phyloP scores from a whole-genome alignment of 164 flowering plant genomes.

The Euptelea pleiosperma region DNA sequence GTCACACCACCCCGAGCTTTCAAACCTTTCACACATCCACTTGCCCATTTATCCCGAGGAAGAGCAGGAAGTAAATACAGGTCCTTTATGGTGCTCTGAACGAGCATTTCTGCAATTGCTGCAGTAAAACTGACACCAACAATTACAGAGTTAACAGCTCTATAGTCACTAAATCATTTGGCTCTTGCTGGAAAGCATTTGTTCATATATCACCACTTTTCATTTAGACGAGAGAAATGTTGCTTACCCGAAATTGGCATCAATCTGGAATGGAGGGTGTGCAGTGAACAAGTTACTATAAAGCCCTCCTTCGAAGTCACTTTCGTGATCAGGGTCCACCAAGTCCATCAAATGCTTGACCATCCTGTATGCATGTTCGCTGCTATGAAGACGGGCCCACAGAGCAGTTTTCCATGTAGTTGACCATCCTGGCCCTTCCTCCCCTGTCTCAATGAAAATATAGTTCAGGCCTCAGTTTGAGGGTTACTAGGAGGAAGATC shows the following conservation, averaged over 20 bases:
- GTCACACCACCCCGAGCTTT: constrained; percentile 86
- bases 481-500: neutral
- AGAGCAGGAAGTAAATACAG: constrained; percentile 89
- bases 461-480: neutral
- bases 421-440: constrained; percentile 98
- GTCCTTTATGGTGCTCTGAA: constrained; percentile 79
- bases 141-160: constrained; percentile 6
- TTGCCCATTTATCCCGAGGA: constrained; percentile 76
- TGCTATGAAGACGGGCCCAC: constrained; percentile 83
- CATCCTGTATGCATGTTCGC: constrained; percentile 82
- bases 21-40: constrained; percentile 77
- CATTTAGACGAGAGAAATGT: constrained; percentile 5
- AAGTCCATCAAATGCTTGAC: constrained; percentile 66
- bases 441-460: constrained; percentile 45
- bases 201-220: too few species aligned
- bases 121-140: constrained; percentile 53
- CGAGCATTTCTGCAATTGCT: constrained; percentile 90
- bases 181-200: neutral
- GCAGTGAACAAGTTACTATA: constrained; percentile 91
- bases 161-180: neutral
- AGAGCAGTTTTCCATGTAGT: constrained; percentile 78
- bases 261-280: constrained; percentile 91
- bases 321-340: constrained; percentile 75
- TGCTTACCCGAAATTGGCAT: constrained; percentile 83
- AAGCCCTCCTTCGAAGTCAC: constrained; percentile 71